Percentiles rank a stretch among this genome's conserved stretches.
These are phyloP conservation scores for Ballota nigra DNA, from an alignment of 257 asterid genomes.

Conservation along the genomic window DNA sequence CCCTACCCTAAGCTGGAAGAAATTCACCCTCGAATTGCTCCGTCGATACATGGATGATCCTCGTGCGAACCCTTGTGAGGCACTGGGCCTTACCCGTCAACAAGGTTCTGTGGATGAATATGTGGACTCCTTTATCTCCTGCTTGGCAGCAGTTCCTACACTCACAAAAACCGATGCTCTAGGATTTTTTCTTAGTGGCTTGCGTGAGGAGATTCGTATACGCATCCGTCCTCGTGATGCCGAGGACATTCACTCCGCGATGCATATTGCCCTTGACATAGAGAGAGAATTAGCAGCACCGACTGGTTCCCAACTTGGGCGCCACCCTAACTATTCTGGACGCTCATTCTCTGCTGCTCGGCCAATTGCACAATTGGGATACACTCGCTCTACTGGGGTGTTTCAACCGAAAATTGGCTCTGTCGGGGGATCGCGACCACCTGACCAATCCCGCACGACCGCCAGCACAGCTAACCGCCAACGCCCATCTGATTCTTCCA, in stretches of 20 bases:
- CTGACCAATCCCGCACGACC: too few relatives aligned
- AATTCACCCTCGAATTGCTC: not conserved
- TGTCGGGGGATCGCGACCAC: too few relatives aligned
- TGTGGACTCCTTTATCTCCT: not conserved
- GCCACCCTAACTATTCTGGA: fast-evolving
- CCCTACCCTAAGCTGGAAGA: not conserved
- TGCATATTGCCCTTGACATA: not conserved
- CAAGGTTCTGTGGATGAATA: not conserved
- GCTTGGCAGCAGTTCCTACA: not conserved
- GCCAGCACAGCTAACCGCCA: too few relatives aligned
- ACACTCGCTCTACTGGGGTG: too few relatives aligned
- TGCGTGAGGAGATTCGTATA: not conserved
- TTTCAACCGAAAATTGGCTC: too few relatives aligned
- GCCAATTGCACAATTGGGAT: too few relatives aligned
- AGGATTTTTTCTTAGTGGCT: not conserved
- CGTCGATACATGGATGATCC: not conserved
- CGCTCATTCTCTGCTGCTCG: not conserved
- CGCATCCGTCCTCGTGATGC: not conserved
- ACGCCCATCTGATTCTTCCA: not conserved
- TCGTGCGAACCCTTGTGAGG: not conserved
- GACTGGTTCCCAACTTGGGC: not conserved
- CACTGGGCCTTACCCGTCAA: not conserved
- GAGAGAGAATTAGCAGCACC: too few relatives aligned
- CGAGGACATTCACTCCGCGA: not conserved
- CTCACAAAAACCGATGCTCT: not conserved